These are phyloP conservation scores for Pseudopyrenochaeta lycopersici DNA, from an alignment of 2,329 filamentous ascomycete species.

Conservation along the genomic window DNA sequence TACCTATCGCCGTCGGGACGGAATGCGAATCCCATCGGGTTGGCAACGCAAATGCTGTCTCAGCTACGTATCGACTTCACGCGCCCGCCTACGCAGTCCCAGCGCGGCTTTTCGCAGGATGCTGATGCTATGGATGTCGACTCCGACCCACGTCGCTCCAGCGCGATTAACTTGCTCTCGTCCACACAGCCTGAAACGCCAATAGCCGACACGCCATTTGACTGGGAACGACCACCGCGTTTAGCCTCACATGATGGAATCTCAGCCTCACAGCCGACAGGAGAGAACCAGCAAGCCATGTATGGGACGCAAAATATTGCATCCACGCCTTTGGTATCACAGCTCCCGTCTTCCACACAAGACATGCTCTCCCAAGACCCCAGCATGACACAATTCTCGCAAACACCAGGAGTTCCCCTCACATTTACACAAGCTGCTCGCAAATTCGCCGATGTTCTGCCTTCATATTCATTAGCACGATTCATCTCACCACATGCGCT, in stretches of 20 bases:
- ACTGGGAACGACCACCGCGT: constrained; percentile 82
- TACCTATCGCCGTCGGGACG: constrained; percentile 78
- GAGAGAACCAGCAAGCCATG: constrained; percentile 43
- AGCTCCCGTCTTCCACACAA: constrained; percentile 47
- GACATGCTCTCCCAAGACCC: constrained; percentile 85
- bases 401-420: constrained; percentile 78
- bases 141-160: constrained; percentile 42
- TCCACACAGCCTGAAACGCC: constrained; percentile 88
- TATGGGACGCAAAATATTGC: constrained; percentile 18
- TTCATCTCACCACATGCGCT: constrained; percentile 88
- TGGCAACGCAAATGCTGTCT: constrained; percentile 96
- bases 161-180: constrained; percentile 64
- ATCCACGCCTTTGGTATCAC: constrained; percentile 33
- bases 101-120: constrained; percentile 52
- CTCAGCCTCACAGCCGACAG: constrained; percentile 48
- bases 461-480: constrained; percentile 83
- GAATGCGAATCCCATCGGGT: constrained; percentile 78
- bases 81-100: constrained; percentile 66
- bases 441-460: constrained; percentile 89
- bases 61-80: constrained; percentile 88
- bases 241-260: constrained; percentile 46
- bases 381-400: constrained; percentile 82
- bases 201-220: constrained; percentile 77
- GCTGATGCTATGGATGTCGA: constrained; percentile 77
- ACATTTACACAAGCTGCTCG: constrained; percentile 89